Evolutionary conservation across 2,329 filamentous ascomycete species (phyloP), one percentile per base, ranked within the genome.

Genomic region (Keithomyces neogunnii): DNA sequence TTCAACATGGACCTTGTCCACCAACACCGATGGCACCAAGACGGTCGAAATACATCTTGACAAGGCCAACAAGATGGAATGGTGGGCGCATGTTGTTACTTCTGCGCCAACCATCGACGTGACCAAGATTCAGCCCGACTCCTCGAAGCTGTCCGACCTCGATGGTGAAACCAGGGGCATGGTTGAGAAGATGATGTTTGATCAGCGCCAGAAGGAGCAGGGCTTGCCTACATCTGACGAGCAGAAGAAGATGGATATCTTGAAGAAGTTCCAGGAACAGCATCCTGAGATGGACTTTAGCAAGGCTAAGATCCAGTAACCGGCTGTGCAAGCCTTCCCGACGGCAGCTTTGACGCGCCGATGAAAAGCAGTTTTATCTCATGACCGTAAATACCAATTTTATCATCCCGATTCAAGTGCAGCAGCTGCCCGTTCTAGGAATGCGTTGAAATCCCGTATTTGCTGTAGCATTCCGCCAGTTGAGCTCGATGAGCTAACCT

Each of bases 121-220:
- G 36, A 85, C 85, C 62, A 96, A 96, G 76, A 97, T 99, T 70
- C 82, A 85, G 66, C 93, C 93, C 28, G 93, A 97, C 72, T 91
- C 86, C 66, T 91, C 86, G 66, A 95, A 90, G 69, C 77, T 99
- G 63, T 85, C 87, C 52, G 93, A 99, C 68, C 75, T 99, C 59
- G 92, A 97, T 65, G 93, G 93, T 55, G 88, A 95, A 77, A 99
- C 93, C 50, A 81, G 93, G 57, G 81, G 84, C 53, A 97, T 99
- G 92, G 93, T 99, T 44, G 93, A 99, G 82, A 99, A 99, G 82
- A 99, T 99, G 93, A 99, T 99, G 93, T 99, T 81, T 63, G 93
- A 99, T 74, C 93, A 99, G 77, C 79, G 88, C 59, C 91, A 97
- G 75, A 99, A 99, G 82, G 91, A 97, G 75, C 75, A 80, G 69